Evolutionary conservation across 441 rosid genomes (phyloP), one percentile per base, ranked within the genome.

Genomic region (Populus hybrid): DNA sequence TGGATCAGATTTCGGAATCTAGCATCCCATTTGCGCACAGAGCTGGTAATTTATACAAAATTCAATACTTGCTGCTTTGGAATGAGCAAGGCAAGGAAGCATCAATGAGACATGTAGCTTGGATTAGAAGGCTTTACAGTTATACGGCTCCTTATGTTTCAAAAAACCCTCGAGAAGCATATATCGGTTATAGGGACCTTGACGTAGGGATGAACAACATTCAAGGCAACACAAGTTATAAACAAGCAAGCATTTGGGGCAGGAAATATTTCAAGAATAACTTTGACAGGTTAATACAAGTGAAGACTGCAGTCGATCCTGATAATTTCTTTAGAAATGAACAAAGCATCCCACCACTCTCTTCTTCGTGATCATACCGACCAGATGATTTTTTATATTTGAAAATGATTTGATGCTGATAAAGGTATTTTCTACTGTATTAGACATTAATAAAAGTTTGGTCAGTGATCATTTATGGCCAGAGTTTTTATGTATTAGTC

Each of bases 281-380:
- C 71, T 90, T 89, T 40, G 78, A 81, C n/a, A 86, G 91, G 59
- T 72, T 90, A 64, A 87, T 83, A 14, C 72, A 80, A 5, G 90
- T 87, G 35, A 89, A 90, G 80, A 83, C 89, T 8, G 83, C 67
- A 67, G 76, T 80, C 73, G 93, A 91, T 85, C 91, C 91, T 80
- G 74, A 28, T 75, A 82, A 91, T 80, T 83, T 91, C 89, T 82
- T 90, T 67, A 81, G 78, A 65, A 81, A 89, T 70, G 91, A 89
- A 78, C 91, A 89, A 73, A 86, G 89, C 75, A 84, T 83, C 81
- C 91, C 80, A 10, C 70, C 85, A 6, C 67, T 79, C 40, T 24
- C n/a, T 38, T 69, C 54, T 10, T 42, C 1, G 50, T 42, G 50
- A 42, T 42, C 50, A 42, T 42, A 42, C 16, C 14, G 16, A 42